A percentile compares a stretch with the other conserved stretches of the same genome.
Evolutionary conservation across 2,329 filamentous ascomycete genomes (phyloP).

Genomic region (Fusarium bulbicola): DNA sequence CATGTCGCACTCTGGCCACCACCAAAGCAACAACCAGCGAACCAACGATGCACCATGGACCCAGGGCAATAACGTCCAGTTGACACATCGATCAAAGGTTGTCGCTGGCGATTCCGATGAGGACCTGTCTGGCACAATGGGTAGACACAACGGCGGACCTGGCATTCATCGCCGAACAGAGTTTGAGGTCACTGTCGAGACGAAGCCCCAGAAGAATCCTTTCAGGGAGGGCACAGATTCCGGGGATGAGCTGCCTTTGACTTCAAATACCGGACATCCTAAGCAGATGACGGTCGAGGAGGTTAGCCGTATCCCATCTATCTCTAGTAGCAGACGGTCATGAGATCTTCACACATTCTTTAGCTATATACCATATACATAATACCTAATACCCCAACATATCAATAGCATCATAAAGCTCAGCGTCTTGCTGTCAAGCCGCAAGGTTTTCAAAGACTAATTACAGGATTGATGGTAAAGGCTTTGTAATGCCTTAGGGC

Average conservation of each 20-base stretch:
- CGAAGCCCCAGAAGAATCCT: neutral
- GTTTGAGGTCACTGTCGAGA: constrained; percentile 36
- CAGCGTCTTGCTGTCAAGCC: neutral
- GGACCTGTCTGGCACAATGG: neutral
- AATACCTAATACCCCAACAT: neutral
- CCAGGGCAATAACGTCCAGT: constrained; percentile 11
- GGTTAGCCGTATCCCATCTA: constrained; percentile 4
- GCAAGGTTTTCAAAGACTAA: neutral
- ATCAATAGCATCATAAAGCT: neutral
- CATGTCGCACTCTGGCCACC: constrained; percentile 31
- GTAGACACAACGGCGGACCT: neutral
- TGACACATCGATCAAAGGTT: constrained; percentile 32
- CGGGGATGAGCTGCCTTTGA: constrained; percentile 33
- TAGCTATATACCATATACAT: neutral
- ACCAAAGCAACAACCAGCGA: neutral
- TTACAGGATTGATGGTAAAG: too few species aligned
- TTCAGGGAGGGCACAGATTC: neutral
- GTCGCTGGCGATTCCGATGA: constrained; percentile 36
- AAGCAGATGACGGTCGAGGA: constrained; percentile 21
- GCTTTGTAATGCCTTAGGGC: too few species aligned
- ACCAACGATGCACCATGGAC: constrained; percentile 26
- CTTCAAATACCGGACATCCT: constrained; percentile 33
- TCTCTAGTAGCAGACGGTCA: constrained; percentile 19
- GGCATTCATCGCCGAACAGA: constrained; percentile 38
- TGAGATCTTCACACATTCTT: neutral